phyloP scores from a whole-genome alignment of 2,329 filamentous ascomycete genomes.

The Xylariales sp. region DNA sequence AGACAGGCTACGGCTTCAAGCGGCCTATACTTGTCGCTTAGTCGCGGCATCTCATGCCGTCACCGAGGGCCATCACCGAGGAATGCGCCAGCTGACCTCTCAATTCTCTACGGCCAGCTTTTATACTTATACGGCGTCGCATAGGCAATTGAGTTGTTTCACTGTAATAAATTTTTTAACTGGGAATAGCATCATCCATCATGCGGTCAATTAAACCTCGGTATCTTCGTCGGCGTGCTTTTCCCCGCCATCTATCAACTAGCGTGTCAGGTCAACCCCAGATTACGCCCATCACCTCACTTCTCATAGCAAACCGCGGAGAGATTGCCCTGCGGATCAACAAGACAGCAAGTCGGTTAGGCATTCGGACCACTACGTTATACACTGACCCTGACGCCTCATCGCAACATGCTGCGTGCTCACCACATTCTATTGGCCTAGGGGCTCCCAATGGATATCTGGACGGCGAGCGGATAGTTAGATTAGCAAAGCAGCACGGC shows the following conservation, averaged over 20 bases:
- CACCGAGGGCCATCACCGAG: not conserved
- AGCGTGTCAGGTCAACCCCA: slow-evolving; percentile 49
- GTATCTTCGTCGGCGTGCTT: slow-evolving; percentile 59
- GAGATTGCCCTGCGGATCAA: slow-evolving; percentile 96
- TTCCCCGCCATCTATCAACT: slow-evolving; percentile 55
- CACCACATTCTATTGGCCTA: slow-evolving; percentile 84
- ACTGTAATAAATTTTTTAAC: slow-evolving; percentile 21
- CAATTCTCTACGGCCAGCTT: slow-evolving; percentile 5
- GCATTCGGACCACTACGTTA: slow-evolving; percentile 91
- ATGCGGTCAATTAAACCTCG: slow-evolving; percentile 69
- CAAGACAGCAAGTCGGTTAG: slow-evolving; percentile 85
- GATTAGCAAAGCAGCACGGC: slow-evolving; percentile 83
- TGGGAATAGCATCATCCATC: slow-evolving; percentile 35
- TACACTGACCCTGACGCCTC: slow-evolving; percentile 92
- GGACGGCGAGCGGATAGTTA: slow-evolving; percentile 92
- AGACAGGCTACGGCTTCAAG: slow-evolving; percentile 27
- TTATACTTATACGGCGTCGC: slow-evolving; percentile 9
- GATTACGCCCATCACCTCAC: slow-evolving; percentile 73
- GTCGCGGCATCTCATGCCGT: slow-evolving; percentile 33
- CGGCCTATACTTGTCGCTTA: slow-evolving; percentile 40
- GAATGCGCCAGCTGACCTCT: slow-evolving; percentile 36
- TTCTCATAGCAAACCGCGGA: slow-evolving; percentile 95
- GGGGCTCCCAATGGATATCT: slow-evolving; percentile 88
- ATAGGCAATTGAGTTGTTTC: slow-evolving; percentile 15
- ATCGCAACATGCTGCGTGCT: slow-evolving; percentile 88